Evolutionary conservation across 1,139 yeast genomes (phyloP).

Genomic region (Blastobotrys illinoisensis): DNA sequence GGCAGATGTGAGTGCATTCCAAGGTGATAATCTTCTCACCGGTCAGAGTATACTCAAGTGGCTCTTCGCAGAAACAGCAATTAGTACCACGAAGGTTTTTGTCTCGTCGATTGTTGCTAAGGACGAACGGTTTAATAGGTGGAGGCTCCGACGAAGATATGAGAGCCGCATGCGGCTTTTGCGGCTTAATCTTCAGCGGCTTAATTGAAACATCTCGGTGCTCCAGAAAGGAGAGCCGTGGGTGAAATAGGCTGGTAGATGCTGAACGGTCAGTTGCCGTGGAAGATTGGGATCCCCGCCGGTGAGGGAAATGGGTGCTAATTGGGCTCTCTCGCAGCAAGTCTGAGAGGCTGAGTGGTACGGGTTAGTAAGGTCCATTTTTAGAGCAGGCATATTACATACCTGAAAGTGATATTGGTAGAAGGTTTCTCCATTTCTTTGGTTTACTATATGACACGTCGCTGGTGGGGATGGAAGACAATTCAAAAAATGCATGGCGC

Average conservation of each 20-base stretch:
- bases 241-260: neutral
- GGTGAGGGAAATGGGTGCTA: slow-evolving; percentile 8
- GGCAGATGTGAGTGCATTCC: slow-evolving; percentile 24
- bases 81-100: slow-evolving; percentile 18
- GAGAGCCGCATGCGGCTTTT: slow-evolving; percentile 1
- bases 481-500: neutral
- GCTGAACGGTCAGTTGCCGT: neutral
- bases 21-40: slow-evolving; percentile 23
- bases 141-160: slow-evolving; percentile 12
- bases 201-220: slow-evolving; percentile 1
- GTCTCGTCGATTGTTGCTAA: slow-evolving; percentile 13
- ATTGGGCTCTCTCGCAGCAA: slow-evolving; percentile 12
- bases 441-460: neutral
- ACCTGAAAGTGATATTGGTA: slow-evolving; percentile 10
- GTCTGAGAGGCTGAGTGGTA: slow-evolving; percentile 10
- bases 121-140: slow-evolving; percentile 16
- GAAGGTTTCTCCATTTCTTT: neutral
- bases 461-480: neutral
- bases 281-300: neutral
- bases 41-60: slow-evolving; percentile 20
- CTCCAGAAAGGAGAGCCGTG: slow-evolving; percentile 1
- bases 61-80: slow-evolving; percentile 29
- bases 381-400: neutral
- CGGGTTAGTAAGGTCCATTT: neutral
- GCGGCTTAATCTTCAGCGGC: neutral